phyloP scores from a whole-genome alignment of 1,284 basidiomycete species.

The Mycena citricolor region DNA sequence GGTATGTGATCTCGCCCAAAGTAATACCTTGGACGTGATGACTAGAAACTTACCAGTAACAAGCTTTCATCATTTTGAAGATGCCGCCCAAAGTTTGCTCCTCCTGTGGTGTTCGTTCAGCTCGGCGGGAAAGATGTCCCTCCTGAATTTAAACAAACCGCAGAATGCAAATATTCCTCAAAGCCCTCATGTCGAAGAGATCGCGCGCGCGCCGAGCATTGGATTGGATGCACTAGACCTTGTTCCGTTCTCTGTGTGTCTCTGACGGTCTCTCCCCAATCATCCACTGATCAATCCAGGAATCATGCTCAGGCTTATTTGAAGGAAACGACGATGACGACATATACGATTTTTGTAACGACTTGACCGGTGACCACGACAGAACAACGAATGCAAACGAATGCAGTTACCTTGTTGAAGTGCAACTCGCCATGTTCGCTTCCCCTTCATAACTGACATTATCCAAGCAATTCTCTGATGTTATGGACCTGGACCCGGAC shows the following conservation, averaged over 20 bases:
- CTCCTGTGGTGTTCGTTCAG: too few relatives aligned
- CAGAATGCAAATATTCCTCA: too few relatives aligned
- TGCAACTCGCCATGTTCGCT: not conserved
- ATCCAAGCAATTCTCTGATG: conserved; percentile 18
- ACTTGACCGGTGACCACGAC: not conserved
- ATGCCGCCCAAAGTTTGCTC: too few relatives aligned
- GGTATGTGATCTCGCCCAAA: too few relatives aligned
- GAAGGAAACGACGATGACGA: conserved; percentile 9
- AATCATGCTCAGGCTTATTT: conserved; percentile 20
- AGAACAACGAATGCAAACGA: conserved; percentile 10
- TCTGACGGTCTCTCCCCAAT: not conserved
- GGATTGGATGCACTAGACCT: conserved; percentile 16
- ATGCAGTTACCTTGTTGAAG: conserved; percentile 21
- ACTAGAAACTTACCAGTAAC: too few relatives aligned
- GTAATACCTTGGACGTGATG: too few relatives aligned
- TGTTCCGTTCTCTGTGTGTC: conserved; percentile 19
- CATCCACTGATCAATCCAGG: conserved; percentile 6
- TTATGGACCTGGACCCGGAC: conserved; percentile 17
- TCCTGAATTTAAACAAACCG: too few relatives aligned
- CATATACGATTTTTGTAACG: conserved; percentile 6
- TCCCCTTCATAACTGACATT: not conserved
- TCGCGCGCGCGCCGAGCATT: conserved; percentile 11
- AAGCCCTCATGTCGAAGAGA: conserved; percentile 2
- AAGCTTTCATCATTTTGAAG: too few relatives aligned
- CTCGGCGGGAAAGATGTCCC: too few relatives aligned